Percentiles rank a stretch among this genome's conserved stretches.
phyloP scores from a whole-genome alignment of 1,139 yeast species.

The Suhomyces atakaporum region DNA sequence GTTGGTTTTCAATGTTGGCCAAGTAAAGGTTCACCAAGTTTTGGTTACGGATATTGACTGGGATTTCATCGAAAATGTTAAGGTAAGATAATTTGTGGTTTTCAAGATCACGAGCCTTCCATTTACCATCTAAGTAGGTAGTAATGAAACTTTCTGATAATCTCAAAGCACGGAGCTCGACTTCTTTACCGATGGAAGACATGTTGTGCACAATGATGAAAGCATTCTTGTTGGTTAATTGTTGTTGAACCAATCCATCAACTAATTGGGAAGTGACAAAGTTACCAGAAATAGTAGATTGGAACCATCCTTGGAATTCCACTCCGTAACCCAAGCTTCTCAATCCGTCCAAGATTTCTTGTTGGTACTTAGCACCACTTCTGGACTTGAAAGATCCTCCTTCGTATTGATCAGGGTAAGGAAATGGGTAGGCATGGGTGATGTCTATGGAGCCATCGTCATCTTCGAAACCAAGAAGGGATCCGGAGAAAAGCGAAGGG shows the following conservation, averaged over 20 bases:
- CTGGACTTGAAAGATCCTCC: constrained; percentile 58
- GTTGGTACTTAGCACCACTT: constrained; percentile 69
- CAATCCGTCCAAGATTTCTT: constrained; percentile 64
- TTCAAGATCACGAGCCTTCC: constrained; percentile 67
- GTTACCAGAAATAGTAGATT: constrained; percentile 68
- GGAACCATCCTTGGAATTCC: constrained; percentile 83
- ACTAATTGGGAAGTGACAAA: constrained; percentile 66
- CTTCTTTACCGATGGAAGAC: constrained; percentile 62
- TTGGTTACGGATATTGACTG: constrained; percentile 62
- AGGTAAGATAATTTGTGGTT: constrained; percentile 63
- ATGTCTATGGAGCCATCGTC: constrained; percentile 51
- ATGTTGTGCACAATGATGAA: constrained; percentile 75
- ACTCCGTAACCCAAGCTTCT: constrained; percentile 67
- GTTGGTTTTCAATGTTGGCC: constrained; percentile 34
- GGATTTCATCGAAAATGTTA: constrained; percentile 73
- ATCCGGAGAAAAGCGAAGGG: constrained; percentile 72
- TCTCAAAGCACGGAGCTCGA: constrained; percentile 70
- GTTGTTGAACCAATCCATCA: constrained; percentile 69
- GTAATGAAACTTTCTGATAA: constrained; percentile 63
- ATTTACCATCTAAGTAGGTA: constrained; percentile 58
- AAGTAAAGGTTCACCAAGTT: constrained; percentile 45
- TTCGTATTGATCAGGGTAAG: constrained; percentile 55
- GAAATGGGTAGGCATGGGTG: constrained; percentile 69
- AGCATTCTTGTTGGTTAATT: constrained; percentile 63
- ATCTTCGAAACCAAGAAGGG: constrained; percentile 75